phyloP scores from a whole-genome alignment of 2,329 filamentous ascomycete genomes.

The Colletotrichum siamense region DNA sequence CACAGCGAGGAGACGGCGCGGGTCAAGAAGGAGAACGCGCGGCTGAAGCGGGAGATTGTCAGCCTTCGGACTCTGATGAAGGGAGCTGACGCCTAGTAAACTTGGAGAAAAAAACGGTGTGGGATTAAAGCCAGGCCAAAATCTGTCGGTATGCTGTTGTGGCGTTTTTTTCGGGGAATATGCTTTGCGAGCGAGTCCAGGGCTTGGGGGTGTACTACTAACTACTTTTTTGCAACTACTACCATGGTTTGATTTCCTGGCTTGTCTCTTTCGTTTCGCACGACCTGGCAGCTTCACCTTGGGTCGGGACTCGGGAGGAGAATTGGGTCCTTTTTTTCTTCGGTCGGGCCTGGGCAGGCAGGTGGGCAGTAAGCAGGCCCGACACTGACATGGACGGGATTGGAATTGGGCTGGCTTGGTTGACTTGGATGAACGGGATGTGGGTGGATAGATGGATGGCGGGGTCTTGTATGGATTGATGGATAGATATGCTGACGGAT shows the following conservation, averaged over 20 bases:
- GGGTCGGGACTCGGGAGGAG: not conserved
- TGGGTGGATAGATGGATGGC: not conserved
- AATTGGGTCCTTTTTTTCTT: not conserved
- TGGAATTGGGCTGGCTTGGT: not conserved
- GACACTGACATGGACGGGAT: not conserved
- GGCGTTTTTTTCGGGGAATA: slow-evolving; percentile 7
- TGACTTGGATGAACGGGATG: not conserved
- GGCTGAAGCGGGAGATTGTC: slow-evolving; percentile 81
- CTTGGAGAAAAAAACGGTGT: not conserved
- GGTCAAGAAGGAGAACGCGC: slow-evolving; percentile 84
- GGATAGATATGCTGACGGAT: not conserved
- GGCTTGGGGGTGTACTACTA: slow-evolving; percentile 1
- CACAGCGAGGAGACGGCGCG: slow-evolving; percentile 78
- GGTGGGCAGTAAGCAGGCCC: not conserved
- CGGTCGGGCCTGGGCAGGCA: not conserved
- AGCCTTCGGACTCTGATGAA: slow-evolving; percentile 66
- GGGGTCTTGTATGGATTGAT: not conserved
- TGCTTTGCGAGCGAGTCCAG: slow-evolving; percentile 18
- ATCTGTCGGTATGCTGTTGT: not conserved
- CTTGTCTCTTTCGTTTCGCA: not conserved
- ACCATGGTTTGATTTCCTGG: not conserved
- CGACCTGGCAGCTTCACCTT: not conserved
- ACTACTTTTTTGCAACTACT: not conserved
- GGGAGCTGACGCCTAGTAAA: slow-evolving; percentile 29
- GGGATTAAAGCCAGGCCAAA: not conserved